Evolutionary conservation across 2,329 filamentous ascomycete genomes (phyloP).

Genomic region (Hypoxylon sp.): DNA sequence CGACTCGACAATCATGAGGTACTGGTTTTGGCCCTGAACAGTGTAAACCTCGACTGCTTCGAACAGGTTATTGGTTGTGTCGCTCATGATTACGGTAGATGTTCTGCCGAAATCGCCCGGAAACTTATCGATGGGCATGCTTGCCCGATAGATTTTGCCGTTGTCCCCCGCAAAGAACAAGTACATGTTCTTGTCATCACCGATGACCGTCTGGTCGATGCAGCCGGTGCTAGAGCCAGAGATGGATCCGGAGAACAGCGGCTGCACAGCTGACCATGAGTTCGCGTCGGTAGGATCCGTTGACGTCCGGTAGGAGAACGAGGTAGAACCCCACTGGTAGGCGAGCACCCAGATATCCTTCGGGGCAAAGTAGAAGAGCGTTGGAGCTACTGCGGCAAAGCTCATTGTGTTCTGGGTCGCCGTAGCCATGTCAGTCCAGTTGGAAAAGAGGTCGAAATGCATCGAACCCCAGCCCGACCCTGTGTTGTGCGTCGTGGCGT

Average conservation of each 20-base stretch:
- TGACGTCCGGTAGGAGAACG: slow-evolving; percentile 69
- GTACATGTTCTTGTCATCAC: slow-evolving; percentile 68
- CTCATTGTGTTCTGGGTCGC: slow-evolving; percentile 63
- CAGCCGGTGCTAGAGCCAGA: slow-evolving; percentile 58
- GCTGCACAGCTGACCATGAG: slow-evolving; percentile 62
- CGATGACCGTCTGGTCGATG: slow-evolving; percentile 72
- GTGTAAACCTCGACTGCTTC: slow-evolving; percentile 74
- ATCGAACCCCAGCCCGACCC: slow-evolving; percentile 63
- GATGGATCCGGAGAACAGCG: slow-evolving; percentile 66
- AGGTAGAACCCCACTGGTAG: slow-evolving; percentile 69
- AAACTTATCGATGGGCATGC: slow-evolving; percentile 70
- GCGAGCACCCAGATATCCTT: slow-evolving; percentile 71
- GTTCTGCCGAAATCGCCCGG: slow-evolving; percentile 65
- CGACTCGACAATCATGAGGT: slow-evolving; percentile 74
- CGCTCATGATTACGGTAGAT: slow-evolving; percentile 60
- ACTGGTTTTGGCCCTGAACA: slow-evolving; percentile 60
- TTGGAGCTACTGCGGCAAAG: slow-evolving; percentile 62
- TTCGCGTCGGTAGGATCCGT: slow-evolving; percentile 65
- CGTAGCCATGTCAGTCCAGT: slow-evolving; percentile 61
- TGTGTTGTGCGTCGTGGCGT: slow-evolving; percentile 59
- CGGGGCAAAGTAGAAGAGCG: slow-evolving; percentile 69
- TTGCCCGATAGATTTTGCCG: slow-evolving; percentile 70
- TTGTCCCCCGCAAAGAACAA: slow-evolving; percentile 75
- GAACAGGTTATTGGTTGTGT: slow-evolving; percentile 65
- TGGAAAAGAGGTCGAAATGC: slow-evolving; percentile 62